Evolutionary conservation across 352 stramenopile genomes (phyloP).

Genomic region (Globisporangium abappressorium): DNA sequence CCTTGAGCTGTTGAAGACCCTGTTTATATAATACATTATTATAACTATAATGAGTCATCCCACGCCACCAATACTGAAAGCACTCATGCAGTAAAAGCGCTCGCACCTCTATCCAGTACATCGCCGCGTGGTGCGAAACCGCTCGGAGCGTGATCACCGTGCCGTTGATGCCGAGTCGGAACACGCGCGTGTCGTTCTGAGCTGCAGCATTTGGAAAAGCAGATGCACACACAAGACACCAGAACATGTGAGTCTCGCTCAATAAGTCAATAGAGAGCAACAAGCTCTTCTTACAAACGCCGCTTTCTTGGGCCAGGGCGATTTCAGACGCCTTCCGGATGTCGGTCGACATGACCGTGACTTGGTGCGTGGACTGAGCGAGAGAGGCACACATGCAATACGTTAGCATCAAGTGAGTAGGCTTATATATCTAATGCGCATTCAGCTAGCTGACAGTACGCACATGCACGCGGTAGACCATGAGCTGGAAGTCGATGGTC

Average conservation of each 20-base stretch:
- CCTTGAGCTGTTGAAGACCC: constrained; percentile 49
- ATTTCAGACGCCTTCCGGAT: constrained; percentile 64
- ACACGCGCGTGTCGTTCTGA: constrained; percentile 34
- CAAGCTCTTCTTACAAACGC: constrained; percentile 1
- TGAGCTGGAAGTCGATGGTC: constrained; percentile 60
- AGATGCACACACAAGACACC: neutral
- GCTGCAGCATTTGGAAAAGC: constrained; percentile 5
- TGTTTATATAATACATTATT: constrained; percentile 11
- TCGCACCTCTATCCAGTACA: constrained; percentile 66
- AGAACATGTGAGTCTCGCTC: neutral
- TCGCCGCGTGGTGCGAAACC: constrained; percentile 57
- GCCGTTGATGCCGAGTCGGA: constrained; percentile 63
- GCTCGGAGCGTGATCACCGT: constrained; percentile 65
- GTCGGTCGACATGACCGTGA: constrained; percentile 70
- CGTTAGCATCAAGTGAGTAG: neutral
- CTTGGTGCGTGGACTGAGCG: constrained; percentile 56
- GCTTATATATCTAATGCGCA: neutral
- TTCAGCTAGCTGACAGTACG: constrained; percentile 14
- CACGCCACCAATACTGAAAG: neutral
- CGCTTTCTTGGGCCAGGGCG: constrained; percentile 21
- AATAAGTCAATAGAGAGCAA: too few species aligned
- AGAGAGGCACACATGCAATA: neutral
- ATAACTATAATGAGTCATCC: neutral
- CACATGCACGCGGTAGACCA: constrained; percentile 72
- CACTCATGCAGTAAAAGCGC: constrained; percentile 5